A percentile compares a stretch with the other conserved stretches of the same genome.
Evolutionary conservation across 2,329 filamentous ascomycete genomes (phyloP).

Genomic region (Pseudogymnoascus sp.): DNA sequence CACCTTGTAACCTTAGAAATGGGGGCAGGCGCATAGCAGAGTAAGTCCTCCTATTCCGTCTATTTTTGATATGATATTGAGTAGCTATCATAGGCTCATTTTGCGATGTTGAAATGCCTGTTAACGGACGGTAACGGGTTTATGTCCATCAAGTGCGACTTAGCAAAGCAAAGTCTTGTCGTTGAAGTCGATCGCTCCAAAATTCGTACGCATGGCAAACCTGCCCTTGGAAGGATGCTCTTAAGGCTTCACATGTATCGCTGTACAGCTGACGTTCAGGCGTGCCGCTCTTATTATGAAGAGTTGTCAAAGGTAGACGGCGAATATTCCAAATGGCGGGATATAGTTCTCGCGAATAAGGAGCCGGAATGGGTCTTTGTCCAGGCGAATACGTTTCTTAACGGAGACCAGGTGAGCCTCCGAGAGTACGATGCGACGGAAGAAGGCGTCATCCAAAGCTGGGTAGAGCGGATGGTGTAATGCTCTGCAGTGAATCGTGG

Average conservation of each 20-base stretch:
- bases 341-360: conserved; percentile 49
- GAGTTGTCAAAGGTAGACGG: conserved; percentile 47
- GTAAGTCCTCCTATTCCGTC: conserved; percentile 21
- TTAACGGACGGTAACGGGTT: conserved; percentile 46
- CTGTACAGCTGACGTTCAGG: conserved; percentile 50
- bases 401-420: conserved; percentile 35
- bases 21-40: conserved; percentile 38
- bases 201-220: conserved; percentile 48
- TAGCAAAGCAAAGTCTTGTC: conserved; percentile 39
- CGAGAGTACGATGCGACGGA: conserved; percentile 51
- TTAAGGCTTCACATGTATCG: conserved; percentile 55
- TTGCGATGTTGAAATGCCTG: conserved; percentile 54
- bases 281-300: conserved; percentile 50
- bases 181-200: conserved; percentile 51
- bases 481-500: conserved; percentile 15
- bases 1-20: conserved; percentile 27
- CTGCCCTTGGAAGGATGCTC: conserved; percentile 51
- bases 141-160: conserved; percentile 41
- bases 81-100: conserved; percentile 45
- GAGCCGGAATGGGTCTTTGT: conserved; percentile 55
- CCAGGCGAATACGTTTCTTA: conserved; percentile 51
- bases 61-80: conserved; percentile 6
- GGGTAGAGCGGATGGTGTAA: conserved; percentile 29
- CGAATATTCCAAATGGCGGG: conserved; percentile 45
- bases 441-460: conserved; percentile 48